Conservation (phyloP, 1,139 yeast species). For the Pneumocystis canis region DNA sequence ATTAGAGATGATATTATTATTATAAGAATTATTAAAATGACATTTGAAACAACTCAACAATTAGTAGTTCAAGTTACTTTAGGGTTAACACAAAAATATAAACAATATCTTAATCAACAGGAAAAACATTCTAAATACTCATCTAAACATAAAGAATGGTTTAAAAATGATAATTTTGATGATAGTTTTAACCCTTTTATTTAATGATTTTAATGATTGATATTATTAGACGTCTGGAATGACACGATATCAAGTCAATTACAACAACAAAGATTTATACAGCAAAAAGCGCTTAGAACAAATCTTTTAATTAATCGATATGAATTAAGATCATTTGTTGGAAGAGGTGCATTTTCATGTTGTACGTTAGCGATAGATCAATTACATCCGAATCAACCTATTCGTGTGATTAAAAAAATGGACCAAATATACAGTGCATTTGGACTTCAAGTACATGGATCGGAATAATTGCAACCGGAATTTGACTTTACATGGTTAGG, state of each 20-base stretch:
- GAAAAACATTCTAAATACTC: background rate
- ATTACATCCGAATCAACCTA: background rate
- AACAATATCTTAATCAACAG: background rate
- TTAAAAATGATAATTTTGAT: background rate
- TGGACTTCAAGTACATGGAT: background rate
- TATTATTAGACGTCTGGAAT: background rate
- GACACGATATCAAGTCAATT: background rate
- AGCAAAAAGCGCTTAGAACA: background rate
- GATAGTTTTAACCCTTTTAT: background rate
- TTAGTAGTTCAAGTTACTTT: background rate
- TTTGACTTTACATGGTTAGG: background rate
- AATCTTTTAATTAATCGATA: background rate
- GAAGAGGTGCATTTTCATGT: background rate
- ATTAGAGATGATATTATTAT: background rate
- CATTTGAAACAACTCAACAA: background rate
- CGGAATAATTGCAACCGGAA: background rate
- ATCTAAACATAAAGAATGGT: background rate
- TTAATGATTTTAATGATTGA: background rate
- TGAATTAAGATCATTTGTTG: background rate
- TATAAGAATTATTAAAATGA: background rate
- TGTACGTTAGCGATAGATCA: background rate
- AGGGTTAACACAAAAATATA: background rate
- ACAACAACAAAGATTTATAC: background rate
- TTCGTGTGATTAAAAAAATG: conserved; percentile 1
- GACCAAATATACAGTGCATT: background rate